phyloP scores from a whole-genome alignment of 2,329 filamentous ascomycete species.

The Colletotrichum scovillei region DNA sequence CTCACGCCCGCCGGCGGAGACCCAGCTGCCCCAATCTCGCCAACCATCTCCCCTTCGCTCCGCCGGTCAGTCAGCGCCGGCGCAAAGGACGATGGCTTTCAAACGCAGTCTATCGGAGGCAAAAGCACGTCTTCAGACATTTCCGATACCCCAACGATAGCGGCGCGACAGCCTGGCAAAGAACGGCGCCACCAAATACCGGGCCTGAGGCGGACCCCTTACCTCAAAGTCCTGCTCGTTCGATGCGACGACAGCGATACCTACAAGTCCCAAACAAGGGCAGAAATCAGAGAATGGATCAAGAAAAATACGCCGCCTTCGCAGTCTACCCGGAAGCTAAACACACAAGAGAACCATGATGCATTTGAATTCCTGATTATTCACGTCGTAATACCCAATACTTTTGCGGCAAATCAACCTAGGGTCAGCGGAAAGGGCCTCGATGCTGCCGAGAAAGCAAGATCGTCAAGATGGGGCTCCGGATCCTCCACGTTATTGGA shows the following conservation, averaged over 20 bases:
- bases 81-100: conserved; percentile 68
- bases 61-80: conserved; percentile 47
- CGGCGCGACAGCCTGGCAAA: conserved; percentile 49
- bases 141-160: conserved; percentile 42
- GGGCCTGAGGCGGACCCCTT: conserved; percentile 90
- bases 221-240: conserved; percentile 89
- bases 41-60: conserved; percentile 40
- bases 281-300: conserved; percentile 90
- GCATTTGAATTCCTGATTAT: conserved; percentile 96
- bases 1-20: conserved; percentile 73
- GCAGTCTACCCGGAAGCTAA: conserved; percentile 65
- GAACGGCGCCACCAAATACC: conserved; percentile 93
- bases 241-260: conserved; percentile 95
- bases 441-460: conserved; percentile 73
- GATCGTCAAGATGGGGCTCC: conserved; percentile 80
- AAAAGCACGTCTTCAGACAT: conserved; percentile 49
- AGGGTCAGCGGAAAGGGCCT: conserved; percentile 66
- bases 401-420: conserved; percentile 81
- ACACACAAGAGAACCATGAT: conserved; percentile 90
- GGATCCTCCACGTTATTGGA: conserved; percentile 87
- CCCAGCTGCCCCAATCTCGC: conserved; percentile 47
- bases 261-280: conserved; percentile 84
- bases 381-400: conserved; percentile 92
- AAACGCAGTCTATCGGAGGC: conserved; percentile 64
- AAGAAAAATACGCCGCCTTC: conserved; percentile 76